These are phyloP conservation scores for Bonia amplexicaulis DNA, from an alignment of 176 grass and related monocot species.

Conservation along the genomic window DNA sequence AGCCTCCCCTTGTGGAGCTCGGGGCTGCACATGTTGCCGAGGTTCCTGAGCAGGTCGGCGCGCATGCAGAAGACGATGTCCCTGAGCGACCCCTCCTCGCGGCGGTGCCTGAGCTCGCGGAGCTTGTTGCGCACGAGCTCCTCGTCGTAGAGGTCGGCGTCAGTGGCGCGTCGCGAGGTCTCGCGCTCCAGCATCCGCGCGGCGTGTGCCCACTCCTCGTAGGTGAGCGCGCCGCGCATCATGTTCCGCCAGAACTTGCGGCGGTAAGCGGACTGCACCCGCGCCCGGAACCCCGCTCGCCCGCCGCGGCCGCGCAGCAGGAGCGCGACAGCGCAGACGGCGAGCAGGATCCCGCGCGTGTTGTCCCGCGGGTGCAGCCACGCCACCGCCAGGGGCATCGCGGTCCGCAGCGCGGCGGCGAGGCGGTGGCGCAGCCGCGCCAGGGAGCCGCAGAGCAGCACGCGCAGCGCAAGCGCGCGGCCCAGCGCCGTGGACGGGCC, in stretches of 20 bases:
- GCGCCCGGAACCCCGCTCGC: slow-evolving; percentile 40
- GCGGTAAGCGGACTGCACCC: slow-evolving; percentile 74
- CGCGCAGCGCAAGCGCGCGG: slow-evolving; percentile 67
- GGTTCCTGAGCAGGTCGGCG: slow-evolving; percentile 74
- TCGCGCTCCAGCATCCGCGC: slow-evolving; percentile 85
- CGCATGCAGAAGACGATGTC: slow-evolving; percentile 95
- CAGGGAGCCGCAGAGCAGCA: slow-evolving; percentile 59
- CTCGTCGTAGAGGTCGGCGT: slow-evolving; percentile 74
- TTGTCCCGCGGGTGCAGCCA: slow-evolving; percentile 75
- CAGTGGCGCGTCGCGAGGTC: slow-evolving; percentile 51
- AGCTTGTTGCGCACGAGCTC: slow-evolving; percentile 89
- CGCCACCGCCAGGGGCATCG: slow-evolving; percentile 13
- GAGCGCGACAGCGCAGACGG: slow-evolving; percentile 70
- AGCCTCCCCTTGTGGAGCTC: slow-evolving; percentile 79
- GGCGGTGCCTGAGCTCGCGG: slow-evolving; percentile 64
- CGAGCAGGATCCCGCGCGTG: slow-evolving; percentile 69
- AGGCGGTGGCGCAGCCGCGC: slow-evolving; percentile 43
- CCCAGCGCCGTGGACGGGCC: slow-evolving; percentile 72
- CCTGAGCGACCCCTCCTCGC: slow-evolving; percentile 65
- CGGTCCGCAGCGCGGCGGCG: slow-evolving; percentile 31
- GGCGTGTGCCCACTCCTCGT: slow-evolving; percentile 95
- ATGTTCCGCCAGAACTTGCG: slow-evolving; percentile 97
- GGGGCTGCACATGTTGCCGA: slow-evolving; percentile 90
- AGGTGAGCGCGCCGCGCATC: slow-evolving; percentile 86
- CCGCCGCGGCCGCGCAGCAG: slow-evolving; percentile 48